Base-by-base conservation (phyloP, 164 flowering plant genomes). In the Protea cynaroides region DNA sequence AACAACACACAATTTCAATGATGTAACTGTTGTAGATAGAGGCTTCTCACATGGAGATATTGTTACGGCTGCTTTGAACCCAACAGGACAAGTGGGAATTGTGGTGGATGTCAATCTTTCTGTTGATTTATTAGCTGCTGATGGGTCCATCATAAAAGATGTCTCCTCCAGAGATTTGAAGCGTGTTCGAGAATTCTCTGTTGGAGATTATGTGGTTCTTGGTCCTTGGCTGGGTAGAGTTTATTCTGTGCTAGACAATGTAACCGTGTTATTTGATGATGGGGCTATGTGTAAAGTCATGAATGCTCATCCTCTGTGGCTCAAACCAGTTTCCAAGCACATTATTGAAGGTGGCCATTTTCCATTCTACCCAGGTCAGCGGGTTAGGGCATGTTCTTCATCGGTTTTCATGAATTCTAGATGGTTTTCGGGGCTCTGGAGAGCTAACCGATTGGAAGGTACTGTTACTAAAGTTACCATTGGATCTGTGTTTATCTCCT, bases 201-300 rank as follows among this genome's bases (percentile, higher is more conserved):
- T 85, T 14, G 97, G 97, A 61, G 98, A 95, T 73, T 86, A 92
- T 79, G 91, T 95, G 24, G 87, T 90, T 21, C 81, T 75, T 77
- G 99, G 97, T 60, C 84, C 92, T 25, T 95, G 99, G 99, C 72
- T 95, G 34, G 99, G 99, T 61, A 90, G 97, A 75, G 69, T 95
- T 67, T 97, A 92, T 76, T 97, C 87, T 71, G 88, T 95, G 61
- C 66, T 87, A 52, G 99, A 90, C 71, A 86, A 90, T 78, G 97
- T 95, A 37, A 88, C 92, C 36, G 92, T 95, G 57, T 57, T 79
- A 58, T 83, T 95, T 70, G 97, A 92, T 82, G 99, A 95, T 82
- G 99, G 97, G 53, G 85, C 97, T 54, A 76, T 75, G 36, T 95
- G 97, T 81, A 90, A 90, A 85, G 94, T 92, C 37, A 62, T 65